Percentiles rank a stretch among this genome's conserved stretches.
Evolutionary conservation across 139 green algal species (phyloP).

Genomic region (Parachlorella kessleri): DNA sequence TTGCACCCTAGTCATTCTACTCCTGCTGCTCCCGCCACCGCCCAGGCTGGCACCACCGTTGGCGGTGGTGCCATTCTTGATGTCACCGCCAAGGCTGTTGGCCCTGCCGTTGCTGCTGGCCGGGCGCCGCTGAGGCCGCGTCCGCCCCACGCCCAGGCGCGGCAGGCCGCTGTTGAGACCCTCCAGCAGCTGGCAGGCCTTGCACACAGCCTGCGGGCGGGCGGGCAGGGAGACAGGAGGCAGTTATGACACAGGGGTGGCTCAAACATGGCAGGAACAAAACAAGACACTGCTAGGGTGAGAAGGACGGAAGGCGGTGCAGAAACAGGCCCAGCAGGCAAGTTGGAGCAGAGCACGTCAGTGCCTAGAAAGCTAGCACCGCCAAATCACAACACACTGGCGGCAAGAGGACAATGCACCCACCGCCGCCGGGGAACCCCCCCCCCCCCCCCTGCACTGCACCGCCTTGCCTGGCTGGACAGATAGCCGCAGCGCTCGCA

Average conservation of each 20-base stretch:
- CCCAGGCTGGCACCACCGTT: neutral
- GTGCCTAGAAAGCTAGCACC: neutral
- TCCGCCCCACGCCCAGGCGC: conserved; percentile 54
- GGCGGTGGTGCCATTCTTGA: neutral
- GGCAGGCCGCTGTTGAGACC: conserved; percentile 80
- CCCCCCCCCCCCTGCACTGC: neutral
- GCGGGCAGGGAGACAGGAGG: neutral
- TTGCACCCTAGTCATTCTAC: neutral
- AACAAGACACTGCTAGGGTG: too few relatives aligned
- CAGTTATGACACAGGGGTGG: too few relatives aligned
- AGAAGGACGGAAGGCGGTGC: too few relatives aligned
- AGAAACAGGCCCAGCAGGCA: too few relatives aligned
- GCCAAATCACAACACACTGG: neutral
- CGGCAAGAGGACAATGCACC: too few relatives aligned
- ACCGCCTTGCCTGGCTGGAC: conserved; percentile 64
- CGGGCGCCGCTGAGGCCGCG: neutral
- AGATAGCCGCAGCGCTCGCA: conserved; percentile 89
- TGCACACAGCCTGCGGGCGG: conserved; percentile 66
- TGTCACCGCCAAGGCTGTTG: neutral
- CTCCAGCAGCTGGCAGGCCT: conserved; percentile 89
- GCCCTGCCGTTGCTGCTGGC: neutral
- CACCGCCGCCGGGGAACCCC: neutral
- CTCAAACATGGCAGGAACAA: too few relatives aligned
- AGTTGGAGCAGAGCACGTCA: too few relatives aligned
- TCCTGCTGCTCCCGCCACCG: neutral